Evolutionary conservation across 768 basidiomycete genomes (phyloP), one percentile per base, ranked within the genome.

Genomic region (Naganishia antarctica): DNA sequence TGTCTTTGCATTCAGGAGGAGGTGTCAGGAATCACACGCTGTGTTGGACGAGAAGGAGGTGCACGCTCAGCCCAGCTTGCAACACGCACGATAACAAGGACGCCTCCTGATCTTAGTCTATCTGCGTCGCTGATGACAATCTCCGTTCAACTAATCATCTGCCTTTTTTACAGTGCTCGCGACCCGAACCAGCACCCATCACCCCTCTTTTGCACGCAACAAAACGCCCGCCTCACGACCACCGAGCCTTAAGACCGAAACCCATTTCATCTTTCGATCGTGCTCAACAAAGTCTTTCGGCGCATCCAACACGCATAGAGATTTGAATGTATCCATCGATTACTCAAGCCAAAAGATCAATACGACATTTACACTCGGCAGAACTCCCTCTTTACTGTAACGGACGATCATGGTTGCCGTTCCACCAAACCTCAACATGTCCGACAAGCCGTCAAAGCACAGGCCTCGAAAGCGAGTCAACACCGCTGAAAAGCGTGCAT

Each of bases 401-500:
- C 11, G 4, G 12, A 44, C 18, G 43, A 47, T 60, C 43, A 60
- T 45, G 59, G 59, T 60, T 34, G 34, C 43, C 43, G 43, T 60
- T 29, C 44, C 41, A 9, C 18, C 44, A 29, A 60, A 44, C 26
- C 32, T 60, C 4, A 47, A 40, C 50, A 63, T 51, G 62, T n/a
- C 62, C 37, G 49, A 50, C 26, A 60, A 43, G 43, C 59, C 59
- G 21, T 51, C 64, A 37, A 72, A 73, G 57, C 58, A 71, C 77
- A 94, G 94, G 78, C 85, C 90, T 61, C 85, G 84, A 72, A 83
- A 91, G 68, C 85, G 92, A 32, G 92, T 91, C 59, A 97, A 97
- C 80, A 97, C 93, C 59, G 93, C 92, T 58, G 94, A 97, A 77
- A 89, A 93, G 78, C 82, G 94, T 37, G 91, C 91, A 3, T 92